Conservation (phyloP, 202 grass and related monocot species). For the Dendrocalamus latiflorus region DNA sequence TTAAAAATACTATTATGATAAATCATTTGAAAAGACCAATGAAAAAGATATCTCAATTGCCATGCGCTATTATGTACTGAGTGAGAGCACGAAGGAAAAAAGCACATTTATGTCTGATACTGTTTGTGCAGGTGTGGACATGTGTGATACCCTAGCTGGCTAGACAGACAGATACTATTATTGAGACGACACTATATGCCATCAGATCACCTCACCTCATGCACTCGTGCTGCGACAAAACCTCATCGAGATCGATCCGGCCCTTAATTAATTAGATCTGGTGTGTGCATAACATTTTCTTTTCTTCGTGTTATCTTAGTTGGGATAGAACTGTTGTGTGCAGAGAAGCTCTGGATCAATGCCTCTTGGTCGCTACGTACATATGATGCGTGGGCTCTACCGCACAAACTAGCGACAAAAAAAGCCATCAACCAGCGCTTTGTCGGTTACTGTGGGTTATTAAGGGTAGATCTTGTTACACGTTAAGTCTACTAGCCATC, state of each 20-base stretch:
- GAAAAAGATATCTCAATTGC: no score
- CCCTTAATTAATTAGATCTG: neutral
- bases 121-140: constrained; percentile 7
- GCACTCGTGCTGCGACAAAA: neutral
- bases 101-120: constrained; percentile 33
- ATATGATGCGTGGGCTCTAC: neutral
- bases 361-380: neutral
- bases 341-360: neutral
- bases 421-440: no score
- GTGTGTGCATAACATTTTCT: neutral
- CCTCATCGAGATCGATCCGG: neutral
- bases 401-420: neutral
- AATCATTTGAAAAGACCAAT: no score
- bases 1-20: no score
- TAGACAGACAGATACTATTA: constrained; percentile 18
- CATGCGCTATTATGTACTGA: no score
- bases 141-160: neutral
- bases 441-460: no score
- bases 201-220: neutral
- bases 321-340: neutral
- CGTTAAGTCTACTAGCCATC: no score
- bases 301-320: neutral
- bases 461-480: no score
- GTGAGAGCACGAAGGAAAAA: neutral
- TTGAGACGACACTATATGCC: constrained; percentile 6